These are phyloP conservation scores for Rubia balearica DNA, from an alignment of 305 asterid species.

Conservation along the genomic window DNA sequence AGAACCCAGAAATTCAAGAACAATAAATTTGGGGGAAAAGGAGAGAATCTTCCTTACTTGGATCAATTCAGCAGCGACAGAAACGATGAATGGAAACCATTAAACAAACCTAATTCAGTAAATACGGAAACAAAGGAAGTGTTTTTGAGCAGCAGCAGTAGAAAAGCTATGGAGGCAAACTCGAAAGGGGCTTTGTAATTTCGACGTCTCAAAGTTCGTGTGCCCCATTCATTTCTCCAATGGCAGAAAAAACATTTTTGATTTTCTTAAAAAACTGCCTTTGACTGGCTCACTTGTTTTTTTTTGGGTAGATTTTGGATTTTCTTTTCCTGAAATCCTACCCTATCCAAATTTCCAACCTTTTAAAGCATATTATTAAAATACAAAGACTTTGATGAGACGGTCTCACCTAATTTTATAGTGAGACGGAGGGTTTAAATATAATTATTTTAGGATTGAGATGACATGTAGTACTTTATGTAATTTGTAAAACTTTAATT, in stretches of 20 bases:
- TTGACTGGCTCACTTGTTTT: neutral
- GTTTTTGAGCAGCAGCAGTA: neutral
- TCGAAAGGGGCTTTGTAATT: conserved; percentile 2
- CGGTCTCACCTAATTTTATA: no score
- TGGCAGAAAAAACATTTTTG: neutral
- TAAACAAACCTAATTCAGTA: conserved; percentile 3
- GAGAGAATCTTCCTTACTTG: neutral
- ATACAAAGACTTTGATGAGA: no score
- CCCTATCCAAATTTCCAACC: no score
- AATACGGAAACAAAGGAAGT: neutral
- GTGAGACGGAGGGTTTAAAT: no score
- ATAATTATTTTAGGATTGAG: no score
- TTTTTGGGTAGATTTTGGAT: neutral
- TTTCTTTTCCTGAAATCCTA: no score
- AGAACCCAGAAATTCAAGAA: neutral
- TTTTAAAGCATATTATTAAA: no score
- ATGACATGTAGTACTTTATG: no score
- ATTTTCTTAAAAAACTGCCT: neutral
- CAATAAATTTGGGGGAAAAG: neutral
- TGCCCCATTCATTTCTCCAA: neutral
- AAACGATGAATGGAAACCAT: neutral
- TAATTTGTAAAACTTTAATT: no score
- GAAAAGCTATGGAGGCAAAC: neutral
- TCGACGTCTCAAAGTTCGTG: conserved; percentile 11
- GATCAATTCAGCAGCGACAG: neutral